A percentile compares a stretch with the other conserved stretches of the same genome.
These are phyloP conservation scores for Trifolium subterraneum DNA, from an alignment of 306 rosid species.

Conservation along the genomic window DNA sequence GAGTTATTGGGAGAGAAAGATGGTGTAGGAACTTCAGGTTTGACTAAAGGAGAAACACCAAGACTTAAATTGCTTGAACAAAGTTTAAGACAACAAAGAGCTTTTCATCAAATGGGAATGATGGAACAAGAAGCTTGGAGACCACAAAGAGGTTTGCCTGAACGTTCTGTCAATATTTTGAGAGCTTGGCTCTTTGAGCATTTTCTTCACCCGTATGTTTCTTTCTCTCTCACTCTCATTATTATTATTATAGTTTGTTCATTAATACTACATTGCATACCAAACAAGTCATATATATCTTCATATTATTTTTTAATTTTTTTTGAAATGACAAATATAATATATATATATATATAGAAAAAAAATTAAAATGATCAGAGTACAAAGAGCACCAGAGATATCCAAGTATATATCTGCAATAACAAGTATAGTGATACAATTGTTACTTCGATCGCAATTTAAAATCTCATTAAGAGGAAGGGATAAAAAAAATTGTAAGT, in stretches of 20 bases:
- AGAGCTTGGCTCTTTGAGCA: slow-evolving; percentile 99
- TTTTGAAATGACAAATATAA: no score
- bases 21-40: slow-evolving; percentile 71
- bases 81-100: slow-evolving; percentile 92
- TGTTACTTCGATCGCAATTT: background rate
- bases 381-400: no score
- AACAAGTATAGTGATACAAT: background rate
- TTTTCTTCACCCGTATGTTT: slow-evolving; percentile 96
- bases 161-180: slow-evolving; percentile 95
- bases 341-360: no score
- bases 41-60: slow-evolving; percentile 97
- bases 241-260: background rate
- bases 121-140: slow-evolving; percentile 99
- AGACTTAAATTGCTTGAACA: slow-evolving; percentile 85
- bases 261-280: background rate
- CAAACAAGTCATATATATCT: slow-evolving; percentile 2
- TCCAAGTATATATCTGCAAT: no score
- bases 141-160: slow-evolving; percentile 98
- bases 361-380: no score
- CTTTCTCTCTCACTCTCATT: slow-evolving; percentile 26
- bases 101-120: slow-evolving; percentile 97
- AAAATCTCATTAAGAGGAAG: background rate
- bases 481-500: background rate
- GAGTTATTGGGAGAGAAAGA: slow-evolving; percentile 91
- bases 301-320: no score